Percentiles rank a stretch among this genome's conserved stretches.
These are phyloP conservation scores for Pleurostoma richardsiae DNA, from an alignment of 2,329 filamentous ascomycete genomes.

Conservation along the genomic window DNA sequence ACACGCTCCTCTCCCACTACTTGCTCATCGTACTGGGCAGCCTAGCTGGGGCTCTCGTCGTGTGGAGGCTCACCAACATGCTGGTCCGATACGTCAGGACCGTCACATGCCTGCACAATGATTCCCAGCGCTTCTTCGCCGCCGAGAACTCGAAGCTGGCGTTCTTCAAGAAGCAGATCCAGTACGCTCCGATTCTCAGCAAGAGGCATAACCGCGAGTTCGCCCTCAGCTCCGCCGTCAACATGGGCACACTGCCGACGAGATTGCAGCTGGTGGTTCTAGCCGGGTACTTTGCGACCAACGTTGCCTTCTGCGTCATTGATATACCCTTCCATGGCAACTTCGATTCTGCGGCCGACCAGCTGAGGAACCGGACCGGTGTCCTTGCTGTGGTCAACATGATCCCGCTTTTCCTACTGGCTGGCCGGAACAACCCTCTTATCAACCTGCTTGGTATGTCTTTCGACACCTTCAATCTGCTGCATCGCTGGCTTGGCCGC, in stretches of 20 bases:
- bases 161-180: constrained; percentile 62
- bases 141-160: constrained; percentile 46
- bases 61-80: constrained; percentile 60
- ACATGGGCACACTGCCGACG: constrained; percentile 69
- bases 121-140: constrained; percentile 75
- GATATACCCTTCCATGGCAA: constrained; percentile 54
- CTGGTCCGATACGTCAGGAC: constrained; percentile 65
- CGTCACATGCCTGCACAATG: constrained; percentile 71
- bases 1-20: constrained; percentile 54
- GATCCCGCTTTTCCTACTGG: constrained; percentile 69
- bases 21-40: constrained; percentile 59
- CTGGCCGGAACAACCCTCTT: constrained; percentile 73
- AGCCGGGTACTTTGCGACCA: constrained; percentile 61
- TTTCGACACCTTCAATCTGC: constrained; percentile 78
- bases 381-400: constrained; percentile 71
- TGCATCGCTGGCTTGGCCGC: constrained; percentile 76
- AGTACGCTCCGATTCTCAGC: constrained; percentile 66
- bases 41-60: constrained; percentile 56
- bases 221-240: constrained; percentile 53
- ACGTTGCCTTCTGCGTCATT: constrained; percentile 71
- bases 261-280: constrained; percentile 71
- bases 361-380: constrained; percentile 64
- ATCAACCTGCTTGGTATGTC: constrained; percentile 68
- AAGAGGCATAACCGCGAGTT: constrained; percentile 75
- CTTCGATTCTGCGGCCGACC: constrained; percentile 35